Conservation (phyloP, 2,329 filamentous ascomycete genomes). For the Exophiala sp. region DNA sequence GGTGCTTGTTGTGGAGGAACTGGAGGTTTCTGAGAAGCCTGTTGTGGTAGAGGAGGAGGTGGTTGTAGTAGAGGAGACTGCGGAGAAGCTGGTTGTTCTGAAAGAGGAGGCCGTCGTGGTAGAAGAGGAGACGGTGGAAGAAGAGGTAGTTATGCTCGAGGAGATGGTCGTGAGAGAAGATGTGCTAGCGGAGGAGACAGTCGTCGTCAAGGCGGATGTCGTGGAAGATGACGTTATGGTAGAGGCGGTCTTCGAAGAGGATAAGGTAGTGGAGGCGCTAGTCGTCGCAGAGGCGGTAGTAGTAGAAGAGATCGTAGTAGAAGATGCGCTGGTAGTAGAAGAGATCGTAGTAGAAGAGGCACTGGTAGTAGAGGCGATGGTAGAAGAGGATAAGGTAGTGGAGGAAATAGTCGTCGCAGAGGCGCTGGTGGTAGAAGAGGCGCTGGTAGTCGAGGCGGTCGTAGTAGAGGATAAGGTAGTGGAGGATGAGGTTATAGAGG, state of each 20-base stretch:
- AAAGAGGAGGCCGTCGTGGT: not conserved
- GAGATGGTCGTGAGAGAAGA: not conserved
- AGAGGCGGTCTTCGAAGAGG: not conserved
- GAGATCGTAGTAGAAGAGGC: conserved; percentile 1
- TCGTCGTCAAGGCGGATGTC: too few species aligned
- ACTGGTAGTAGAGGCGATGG: not conserved
- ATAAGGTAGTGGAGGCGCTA: not conserved
- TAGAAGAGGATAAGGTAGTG: too few species aligned
- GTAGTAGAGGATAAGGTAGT: not conserved
- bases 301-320: not conserved
- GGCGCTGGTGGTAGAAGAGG: not conserved
- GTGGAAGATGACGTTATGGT: conserved; percentile 1
- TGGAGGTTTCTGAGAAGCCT: too few species aligned
- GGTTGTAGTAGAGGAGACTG: not conserved
- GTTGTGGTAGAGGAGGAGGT: not conserved
- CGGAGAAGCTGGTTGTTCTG: not conserved
- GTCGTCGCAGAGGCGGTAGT: not conserved
- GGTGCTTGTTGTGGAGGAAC: not conserved
- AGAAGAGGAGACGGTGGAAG: not conserved
- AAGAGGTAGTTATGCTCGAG: not conserved
- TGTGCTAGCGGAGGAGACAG: not conserved
- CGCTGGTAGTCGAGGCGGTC: not conserved
- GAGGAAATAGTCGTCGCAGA: not conserved
- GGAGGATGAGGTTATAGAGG: not conserved
- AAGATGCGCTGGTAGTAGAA: not conserved